Percentiles rank a stretch among this genome's conserved stretches.
These are phyloP conservation scores for Dactylorhiza incarnata DNA, from an alignment of 106 monocot genomes.

Conservation along the genomic window DNA sequence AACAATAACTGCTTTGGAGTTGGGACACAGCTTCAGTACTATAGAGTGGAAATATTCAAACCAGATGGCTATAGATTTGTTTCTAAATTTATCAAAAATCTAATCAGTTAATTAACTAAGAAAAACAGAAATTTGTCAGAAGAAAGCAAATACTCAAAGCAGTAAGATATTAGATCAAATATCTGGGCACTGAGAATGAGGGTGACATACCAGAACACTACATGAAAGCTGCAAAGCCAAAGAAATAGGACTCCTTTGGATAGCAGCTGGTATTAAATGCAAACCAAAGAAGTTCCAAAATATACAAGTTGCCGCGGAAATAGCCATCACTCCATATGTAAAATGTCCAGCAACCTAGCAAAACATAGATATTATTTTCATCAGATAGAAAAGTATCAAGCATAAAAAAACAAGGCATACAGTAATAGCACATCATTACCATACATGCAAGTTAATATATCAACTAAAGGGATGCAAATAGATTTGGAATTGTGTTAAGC, in stretches of 20 bases:
- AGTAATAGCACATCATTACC: background rate
- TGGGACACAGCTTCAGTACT: background rate
- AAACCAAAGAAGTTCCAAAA: slow-evolving; percentile 89
- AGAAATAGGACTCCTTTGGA: slow-evolving; percentile 66
- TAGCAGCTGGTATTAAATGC: slow-evolving; percentile 62
- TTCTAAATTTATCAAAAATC: background rate
- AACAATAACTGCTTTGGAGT: background rate
- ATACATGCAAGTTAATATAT: background rate
- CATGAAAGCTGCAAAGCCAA: slow-evolving; percentile 96
- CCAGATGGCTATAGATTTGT: background rate
- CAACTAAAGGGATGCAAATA: background rate
- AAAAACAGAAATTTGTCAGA: background rate
- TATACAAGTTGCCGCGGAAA: slow-evolving; percentile 87
- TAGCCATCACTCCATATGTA: slow-evolving; percentile 95
- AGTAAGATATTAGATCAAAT: background rate
- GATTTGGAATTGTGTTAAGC: background rate
- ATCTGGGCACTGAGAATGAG: background rate
- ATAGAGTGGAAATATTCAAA: background rate
- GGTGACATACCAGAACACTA: slow-evolving; percentile 77
- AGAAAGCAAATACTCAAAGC: background rate
- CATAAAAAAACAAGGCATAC: background rate
- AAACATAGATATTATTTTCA: background rate
- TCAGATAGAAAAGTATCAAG: background rate
- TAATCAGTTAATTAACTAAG: background rate
- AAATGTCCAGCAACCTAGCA: slow-evolving; percentile 90